phyloP scores from a whole-genome alignment of 2,329 filamentous ascomycete species.

The Venturia aucupariae region DNA sequence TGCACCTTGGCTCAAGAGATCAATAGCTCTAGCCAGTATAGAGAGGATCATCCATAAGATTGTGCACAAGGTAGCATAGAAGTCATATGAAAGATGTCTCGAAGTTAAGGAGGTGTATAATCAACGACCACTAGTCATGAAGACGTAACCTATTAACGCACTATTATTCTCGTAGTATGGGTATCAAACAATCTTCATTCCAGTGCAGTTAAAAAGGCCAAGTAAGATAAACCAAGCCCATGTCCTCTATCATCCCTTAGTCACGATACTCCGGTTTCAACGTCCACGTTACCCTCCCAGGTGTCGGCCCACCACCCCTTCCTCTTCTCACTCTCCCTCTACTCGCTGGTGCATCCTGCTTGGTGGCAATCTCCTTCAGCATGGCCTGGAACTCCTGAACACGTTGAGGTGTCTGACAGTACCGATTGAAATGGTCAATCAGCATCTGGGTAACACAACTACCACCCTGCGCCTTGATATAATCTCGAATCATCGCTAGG shows the following conservation, averaged over 20 bases:
- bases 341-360: conserved; percentile 43
- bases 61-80: too few species aligned
- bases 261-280: conserved; percentile 45
- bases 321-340: not conserved
- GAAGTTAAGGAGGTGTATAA: too few species aligned
- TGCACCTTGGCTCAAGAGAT: too few species aligned
- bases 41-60: too few species aligned
- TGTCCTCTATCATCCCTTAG: not conserved
- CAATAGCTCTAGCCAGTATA: too few species aligned
- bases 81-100: too few species aligned
- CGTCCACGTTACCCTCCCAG: conserved; percentile 47
- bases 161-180: not conserved
- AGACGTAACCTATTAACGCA: too few species aligned
- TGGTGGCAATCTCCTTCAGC: conserved; percentile 62
- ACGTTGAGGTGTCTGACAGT: conserved; percentile 59
- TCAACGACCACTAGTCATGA: too few species aligned
- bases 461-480: conserved; percentile 68
- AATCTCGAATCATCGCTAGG: conserved; percentile 57
- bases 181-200: not conserved
- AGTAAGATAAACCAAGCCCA: too few species aligned
- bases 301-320: conserved; percentile 8
- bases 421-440: conserved; percentile 81
- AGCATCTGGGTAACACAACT: conserved; percentile 74
- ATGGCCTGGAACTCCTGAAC: conserved; percentile 75
- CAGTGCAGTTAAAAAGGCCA: too few species aligned